Evolutionary conservation across 2,329 filamentous ascomycete species (phyloP).

Genomic region (Neopestalotiopsis rosae): DNA sequence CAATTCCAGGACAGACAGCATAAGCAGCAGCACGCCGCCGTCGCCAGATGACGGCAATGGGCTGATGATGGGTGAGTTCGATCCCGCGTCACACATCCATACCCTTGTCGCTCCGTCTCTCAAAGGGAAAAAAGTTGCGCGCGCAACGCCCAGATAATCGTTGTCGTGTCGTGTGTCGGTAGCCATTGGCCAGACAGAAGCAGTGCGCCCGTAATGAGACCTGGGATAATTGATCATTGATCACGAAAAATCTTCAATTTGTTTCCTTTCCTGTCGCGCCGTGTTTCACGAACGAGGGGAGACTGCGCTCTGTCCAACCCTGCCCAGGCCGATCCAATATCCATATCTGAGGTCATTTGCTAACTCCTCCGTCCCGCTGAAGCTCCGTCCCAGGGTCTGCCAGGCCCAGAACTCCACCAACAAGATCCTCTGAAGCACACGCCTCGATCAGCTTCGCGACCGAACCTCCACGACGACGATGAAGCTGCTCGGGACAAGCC

Average conservation of each 20-base stretch:
- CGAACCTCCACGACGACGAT: slow-evolving; percentile 57
- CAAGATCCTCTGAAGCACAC: slow-evolving; percentile 59
- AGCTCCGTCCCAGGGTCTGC: slow-evolving; percentile 66
- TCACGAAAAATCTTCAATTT: background rate
- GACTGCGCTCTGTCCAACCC: background rate
- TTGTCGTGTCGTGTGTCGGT: background rate
- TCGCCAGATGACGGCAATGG: slow-evolving; percentile 15
- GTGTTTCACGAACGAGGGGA: slow-evolving; percentile 19
- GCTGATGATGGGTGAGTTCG: slow-evolving; percentile 20
- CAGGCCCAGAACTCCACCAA: slow-evolving; percentile 50
- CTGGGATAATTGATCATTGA: background rate
- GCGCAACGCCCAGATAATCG: background rate
- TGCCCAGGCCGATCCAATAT: slow-evolving; percentile 11
- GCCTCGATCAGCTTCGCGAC: slow-evolving; percentile 53
- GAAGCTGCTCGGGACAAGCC: slow-evolving; percentile 54
- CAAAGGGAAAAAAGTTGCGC: slow-evolving; percentile 11
- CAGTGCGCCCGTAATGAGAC: slow-evolving; percentile 16
- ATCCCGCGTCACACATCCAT: slow-evolving; percentile 8
- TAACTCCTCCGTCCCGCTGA: slow-evolving; percentile 32
- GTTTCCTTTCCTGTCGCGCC: slow-evolving; percentile 10
- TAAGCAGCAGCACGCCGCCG: background rate
- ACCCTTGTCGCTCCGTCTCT: slow-evolving; percentile 14
- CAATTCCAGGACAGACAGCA: background rate
- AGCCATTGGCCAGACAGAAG: slow-evolving; percentile 16
- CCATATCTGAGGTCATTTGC: slow-evolving; percentile 22